Evolutionary conservation across 2,329 filamentous ascomycete genomes (phyloP), one percentile per base, ranked within the genome.

Genomic region (Phialocephala sp.): DNA sequence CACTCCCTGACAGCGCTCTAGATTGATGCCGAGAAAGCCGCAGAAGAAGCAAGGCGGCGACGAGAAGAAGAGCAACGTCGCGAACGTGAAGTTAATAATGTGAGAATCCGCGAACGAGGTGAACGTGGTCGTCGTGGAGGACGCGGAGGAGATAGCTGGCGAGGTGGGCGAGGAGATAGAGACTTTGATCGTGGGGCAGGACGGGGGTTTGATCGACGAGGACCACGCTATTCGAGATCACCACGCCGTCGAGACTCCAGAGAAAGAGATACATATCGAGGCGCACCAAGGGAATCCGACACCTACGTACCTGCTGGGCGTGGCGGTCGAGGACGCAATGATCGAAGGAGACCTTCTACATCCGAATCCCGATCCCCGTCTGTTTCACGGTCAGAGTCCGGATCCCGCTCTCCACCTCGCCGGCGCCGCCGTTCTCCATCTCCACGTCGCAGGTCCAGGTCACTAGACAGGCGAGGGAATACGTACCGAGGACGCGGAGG

Each of bases 11-110:
- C 41, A 35, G 39, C n/a, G 62, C 5, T 37, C 55, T 70, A 94
- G 93, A 87, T 93, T 60, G 90, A 96, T 75, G 91, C 92, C 41
- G 93, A 95, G 72, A 91, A 89, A 77, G 90, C 89, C 52, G 91
- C 91, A 35, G 91, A 95, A 75, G 89, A 91, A 74, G 86, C 88
- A 35, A 89, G 90, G 62, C 85, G 85, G 62, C 87, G 89, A 72
- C 88, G 89, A 69, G 91, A 94, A 74, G 87, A 90, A 63, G 85
- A 91, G 66, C 85, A 89, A 71, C 84, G 87, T 59, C 88, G 91
- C 64, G 91, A 95, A 66, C 87, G 88, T 67, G 89, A 93, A 60
- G 74, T 92, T 50, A 85, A 90, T 69, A 84, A 84, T 47, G 81
- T 92, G 62, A 87, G 91, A 75, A 88, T 91, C 64, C 84, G 85